Evolutionary conservation across 1,284 basidiomycete genomes (phyloP).

Genomic region (Sphagnurus paluster): DNA sequence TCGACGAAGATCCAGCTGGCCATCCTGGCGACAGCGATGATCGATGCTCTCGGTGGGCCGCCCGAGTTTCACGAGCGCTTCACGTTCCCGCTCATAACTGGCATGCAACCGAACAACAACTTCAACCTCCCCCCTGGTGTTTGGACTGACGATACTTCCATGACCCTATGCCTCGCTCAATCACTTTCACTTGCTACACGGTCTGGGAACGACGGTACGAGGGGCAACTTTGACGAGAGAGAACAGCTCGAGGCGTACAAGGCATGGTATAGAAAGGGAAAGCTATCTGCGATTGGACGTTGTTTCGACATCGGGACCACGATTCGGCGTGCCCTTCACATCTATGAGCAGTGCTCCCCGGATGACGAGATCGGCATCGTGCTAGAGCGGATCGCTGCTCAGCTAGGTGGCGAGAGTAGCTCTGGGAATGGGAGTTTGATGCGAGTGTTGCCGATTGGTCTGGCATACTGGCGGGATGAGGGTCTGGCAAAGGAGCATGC

Average conservation of each 20-base stretch:
- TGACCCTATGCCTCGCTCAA: slow-evolving; percentile 41
- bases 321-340: slow-evolving; percentile 29
- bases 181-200: slow-evolving; percentile 24
- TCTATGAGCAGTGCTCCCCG: slow-evolving; percentile 23
- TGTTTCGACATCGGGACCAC: slow-evolving; percentile 44
- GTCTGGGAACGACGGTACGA: background rate
- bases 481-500: slow-evolving; percentile 30
- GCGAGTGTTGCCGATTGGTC: slow-evolving; percentile 40
- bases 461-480: slow-evolving; percentile 39
- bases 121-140: slow-evolving; percentile 36
- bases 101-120: slow-evolving; percentile 38
- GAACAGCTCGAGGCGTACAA: slow-evolving; percentile 37
- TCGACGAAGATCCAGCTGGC: slow-evolving; percentile 38
- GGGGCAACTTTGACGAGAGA: slow-evolving; percentile 36
- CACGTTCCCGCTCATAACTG: slow-evolving; percentile 32
- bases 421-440: slow-evolving; percentile 43
- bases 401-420: slow-evolving; percentile 24
- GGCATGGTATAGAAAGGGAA: slow-evolving; percentile 34
- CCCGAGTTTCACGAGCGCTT: slow-evolving; percentile 38
- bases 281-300: slow-evolving; percentile 34
- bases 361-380: slow-evolving; percentile 18
- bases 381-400: slow-evolving; percentile 27
- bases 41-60: slow-evolving; percentile 44
- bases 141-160: slow-evolving; percentile 49
- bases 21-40: slow-evolving; percentile 37